Base-by-base conservation (phyloP, 441 rosid species). In the Populus tomentosa region DNA sequence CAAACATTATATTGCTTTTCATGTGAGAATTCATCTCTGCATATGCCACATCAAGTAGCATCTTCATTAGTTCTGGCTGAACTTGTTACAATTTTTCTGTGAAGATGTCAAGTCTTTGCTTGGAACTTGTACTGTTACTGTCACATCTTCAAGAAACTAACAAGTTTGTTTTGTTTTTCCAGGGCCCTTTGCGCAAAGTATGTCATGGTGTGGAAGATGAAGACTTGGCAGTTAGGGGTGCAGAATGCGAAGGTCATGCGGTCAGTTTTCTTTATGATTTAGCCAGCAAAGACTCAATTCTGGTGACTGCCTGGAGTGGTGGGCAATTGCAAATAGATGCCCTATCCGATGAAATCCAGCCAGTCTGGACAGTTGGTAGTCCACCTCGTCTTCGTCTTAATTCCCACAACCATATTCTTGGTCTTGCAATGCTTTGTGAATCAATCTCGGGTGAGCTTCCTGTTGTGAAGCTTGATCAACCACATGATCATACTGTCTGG, bases 281-380 rank as follows among this genome's bases (percentile, higher is more conserved):
- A 71, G 90, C 93, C 77, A 85, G 97, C 91, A 96, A 93, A 87
- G 99, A 96, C 83, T 90, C 97, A 10, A 79, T 96, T 82, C 81
- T 96, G 84, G 96, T 93, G 78, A 93, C 94, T 74, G 98, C 96
- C 77, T 94, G 98, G 99, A 92, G 94, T 87, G 93, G 91, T 75
- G 98, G 99, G 66, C 98, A 94, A 74, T 78, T 94, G 86, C 97
- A 96, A 84, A 87, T 96, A 79, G 97, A 94, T 76, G 98, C 98
- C 75, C 82, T 96, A 72, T 98, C 96, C 75, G 98, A 96, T 88
- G 99, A 96, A 87, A 91, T 94, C 80, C 98, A 94, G 86, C 98
- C 98, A 75, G 89, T 92, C 67, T 94, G 99, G 98, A 90, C 83
- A 30, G 74, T 84, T 80, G 92, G 87, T 80, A 94, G 84, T 80